These are phyloP conservation scores for Thelephora ganbajun DNA, from an alignment of 768 basidiomycete species.

Conservation along the genomic window DNA sequence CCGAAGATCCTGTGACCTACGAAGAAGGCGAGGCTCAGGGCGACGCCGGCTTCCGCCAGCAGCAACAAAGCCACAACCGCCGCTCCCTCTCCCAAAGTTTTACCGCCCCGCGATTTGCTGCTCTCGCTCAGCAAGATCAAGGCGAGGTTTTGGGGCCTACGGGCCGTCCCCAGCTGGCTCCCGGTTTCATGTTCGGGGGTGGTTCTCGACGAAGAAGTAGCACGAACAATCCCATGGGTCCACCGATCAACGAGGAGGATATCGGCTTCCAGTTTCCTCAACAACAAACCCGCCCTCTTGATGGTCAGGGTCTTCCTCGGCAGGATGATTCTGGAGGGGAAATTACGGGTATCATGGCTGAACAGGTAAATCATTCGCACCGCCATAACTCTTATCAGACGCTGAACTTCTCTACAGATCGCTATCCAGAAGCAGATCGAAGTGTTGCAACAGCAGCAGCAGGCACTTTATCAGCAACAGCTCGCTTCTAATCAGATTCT, in stretches of 20 bases:
- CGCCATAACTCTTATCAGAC: conserved; percentile 1
- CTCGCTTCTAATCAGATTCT: conserved; percentile 79
- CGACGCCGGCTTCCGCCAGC: conserved; percentile 20
- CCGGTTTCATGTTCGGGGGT: conserved; percentile 65
- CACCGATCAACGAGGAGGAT: conserved; percentile 73
- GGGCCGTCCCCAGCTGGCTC: conserved; percentile 80
- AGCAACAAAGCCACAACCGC: conserved; percentile 44
- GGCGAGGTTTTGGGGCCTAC: conserved; percentile 49
- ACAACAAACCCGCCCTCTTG: conserved; percentile 23
- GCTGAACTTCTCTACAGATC: conserved; percentile 32
- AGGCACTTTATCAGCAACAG: conserved; percentile 81
- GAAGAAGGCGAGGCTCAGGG: conserved; percentile 78
- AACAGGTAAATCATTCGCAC: conserved; percentile 50
- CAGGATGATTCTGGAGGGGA: conserved; percentile 56
- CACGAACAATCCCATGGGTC: conserved; percentile 43
- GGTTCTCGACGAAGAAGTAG: conserved; percentile 40
- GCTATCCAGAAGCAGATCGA: conserved; percentile 86
- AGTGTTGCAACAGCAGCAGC: conserved; percentile 80
- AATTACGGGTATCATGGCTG: conserved; percentile 84
- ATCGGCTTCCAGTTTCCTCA: conserved; percentile 74
- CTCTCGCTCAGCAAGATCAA: conserved; percentile 55
- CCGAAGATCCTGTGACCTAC: conserved; percentile 40
- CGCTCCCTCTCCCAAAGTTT: conserved; percentile 76
- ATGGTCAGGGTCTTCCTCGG: conserved; percentile 19
- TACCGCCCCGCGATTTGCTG: conserved; percentile 80